Conservation (phyloP, 768 basidiomycete species). For the Boletales sp. region DNA sequence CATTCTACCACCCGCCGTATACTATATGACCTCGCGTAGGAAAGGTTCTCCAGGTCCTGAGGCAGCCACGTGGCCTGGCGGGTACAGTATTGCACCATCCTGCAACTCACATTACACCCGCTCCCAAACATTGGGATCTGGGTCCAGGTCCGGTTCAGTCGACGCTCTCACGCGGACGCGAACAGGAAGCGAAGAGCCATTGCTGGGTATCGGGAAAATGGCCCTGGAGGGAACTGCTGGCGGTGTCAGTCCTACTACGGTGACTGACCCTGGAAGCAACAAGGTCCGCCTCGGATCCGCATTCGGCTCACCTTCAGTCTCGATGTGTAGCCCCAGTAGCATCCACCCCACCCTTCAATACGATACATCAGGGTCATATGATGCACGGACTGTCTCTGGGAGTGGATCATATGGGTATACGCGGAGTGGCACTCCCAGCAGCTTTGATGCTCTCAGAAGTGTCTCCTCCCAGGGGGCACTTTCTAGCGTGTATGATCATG, state of each 20-base stretch:
- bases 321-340: conserved; percentile 18
- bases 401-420: conserved; percentile 23
- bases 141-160: conserved; percentile 23
- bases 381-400: conserved; percentile 16
- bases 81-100: conserved; percentile 24
- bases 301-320: conserved; percentile 25
- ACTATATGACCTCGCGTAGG: conserved; percentile 12
- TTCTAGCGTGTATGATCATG: conserved; percentile 17
- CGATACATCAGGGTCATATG: conserved; percentile 20
- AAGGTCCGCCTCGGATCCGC: conserved; percentile 25
- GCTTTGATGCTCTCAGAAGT: conserved; percentile 24
- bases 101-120: conserved; percentile 24
- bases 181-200: conserved; percentile 30
- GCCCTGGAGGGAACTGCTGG: conserved; percentile 6
- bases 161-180: conserved; percentile 26
- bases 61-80: conserved; percentile 22
- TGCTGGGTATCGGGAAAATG: conserved; percentile 17
- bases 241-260: conserved; percentile 5
- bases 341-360: conserved; percentile 4
- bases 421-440: conserved; percentile 25
- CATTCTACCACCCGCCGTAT: conserved; percentile 27
- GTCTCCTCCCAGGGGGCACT: conserved; percentile 32
- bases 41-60: conserved; percentile 29
- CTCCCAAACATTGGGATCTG: conserved; percentile 28
- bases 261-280: conserved; percentile 9